Percentiles rank a stretch among this genome's conserved stretches.
phyloP scores from a whole-genome alignment of 1,139 yeast genomes.

The Blastobotrys niveus region DNA sequence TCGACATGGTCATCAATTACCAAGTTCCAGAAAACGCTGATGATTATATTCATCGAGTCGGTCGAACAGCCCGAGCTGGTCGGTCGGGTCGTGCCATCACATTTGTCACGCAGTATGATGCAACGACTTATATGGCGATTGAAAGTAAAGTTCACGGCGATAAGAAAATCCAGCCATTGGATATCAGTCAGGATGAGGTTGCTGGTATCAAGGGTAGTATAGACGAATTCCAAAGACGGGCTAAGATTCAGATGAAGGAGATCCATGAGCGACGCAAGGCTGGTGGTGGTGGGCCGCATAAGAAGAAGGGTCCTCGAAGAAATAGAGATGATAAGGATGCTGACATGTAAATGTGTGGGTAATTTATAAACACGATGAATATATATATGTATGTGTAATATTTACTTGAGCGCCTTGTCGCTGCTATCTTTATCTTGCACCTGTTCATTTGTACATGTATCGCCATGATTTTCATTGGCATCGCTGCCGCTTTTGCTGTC shows the following conservation, averaged over 20 bases:
- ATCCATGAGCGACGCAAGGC: constrained; percentile 24
- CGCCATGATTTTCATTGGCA: no score
- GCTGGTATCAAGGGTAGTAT: constrained; percentile 79
- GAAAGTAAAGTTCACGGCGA: constrained; percentile 59
- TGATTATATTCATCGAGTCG: constrained; percentile 94
- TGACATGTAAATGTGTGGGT: neutral
- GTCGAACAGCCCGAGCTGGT: constrained; percentile 98
- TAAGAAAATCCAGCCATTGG: constrained; percentile 67
- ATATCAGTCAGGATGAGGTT: constrained; percentile 72
- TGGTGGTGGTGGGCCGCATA: neutral
- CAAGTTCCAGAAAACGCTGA: constrained; percentile 98
- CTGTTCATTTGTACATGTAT: neutral
- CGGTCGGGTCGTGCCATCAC: constrained; percentile 89
- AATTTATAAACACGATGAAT: no score
- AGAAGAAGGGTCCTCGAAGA: neutral
- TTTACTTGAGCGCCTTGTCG: no score
- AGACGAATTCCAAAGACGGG: constrained; percentile 87
- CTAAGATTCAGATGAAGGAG: constrained; percentile 43
- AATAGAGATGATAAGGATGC: constrained; percentile 2
- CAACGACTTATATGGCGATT: constrained; percentile 79
- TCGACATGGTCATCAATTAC: constrained; percentile 86
- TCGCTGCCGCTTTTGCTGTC: no score
- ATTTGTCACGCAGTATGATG: constrained; percentile 88
- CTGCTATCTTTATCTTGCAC: neutral
- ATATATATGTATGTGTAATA: no score